These are phyloP conservation scores for Boletus eberwhitei DNA, from an alignment of 768 basidiomycete genomes.

Conservation along the genomic window DNA sequence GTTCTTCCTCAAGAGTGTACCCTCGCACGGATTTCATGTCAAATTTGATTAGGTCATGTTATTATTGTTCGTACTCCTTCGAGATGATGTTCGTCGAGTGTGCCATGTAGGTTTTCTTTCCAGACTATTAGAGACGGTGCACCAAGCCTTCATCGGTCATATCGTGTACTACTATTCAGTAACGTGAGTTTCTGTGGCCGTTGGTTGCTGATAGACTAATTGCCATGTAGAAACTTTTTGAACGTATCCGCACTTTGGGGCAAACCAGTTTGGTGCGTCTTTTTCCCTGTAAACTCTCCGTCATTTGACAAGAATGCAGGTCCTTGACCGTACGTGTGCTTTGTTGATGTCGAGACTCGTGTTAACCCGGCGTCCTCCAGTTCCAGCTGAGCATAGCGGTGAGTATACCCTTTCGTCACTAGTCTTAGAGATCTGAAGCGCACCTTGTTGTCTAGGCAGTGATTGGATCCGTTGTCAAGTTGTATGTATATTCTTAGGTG, in stretches of 20 bases:
- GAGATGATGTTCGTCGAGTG: background rate
- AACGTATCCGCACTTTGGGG: slow-evolving; percentile 32
- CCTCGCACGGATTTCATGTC: background rate
- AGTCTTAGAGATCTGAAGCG: background rate
- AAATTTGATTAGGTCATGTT: slow-evolving; percentile 26
- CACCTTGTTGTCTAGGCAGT: slow-evolving; percentile 37
- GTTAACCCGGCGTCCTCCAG: slow-evolving; percentile 21
- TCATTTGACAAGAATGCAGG: slow-evolving; percentile 34
- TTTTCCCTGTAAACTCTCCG: background rate
- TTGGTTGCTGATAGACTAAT: slow-evolving; percentile 1
- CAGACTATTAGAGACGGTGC: slow-evolving; percentile 46
- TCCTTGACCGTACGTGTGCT: slow-evolving; percentile 42
- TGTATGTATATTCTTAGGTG: slow-evolving; percentile 34
- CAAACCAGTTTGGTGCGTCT: slow-evolving; percentile 40
- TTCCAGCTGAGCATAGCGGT: slow-evolving; percentile 43
- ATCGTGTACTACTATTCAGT: slow-evolving; percentile 52
- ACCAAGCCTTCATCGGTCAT: slow-evolving; percentile 52
- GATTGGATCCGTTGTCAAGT: slow-evolving; percentile 53
- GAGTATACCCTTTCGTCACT: slow-evolving; percentile 9
- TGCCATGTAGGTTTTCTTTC: background rate
- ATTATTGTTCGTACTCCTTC: slow-evolving; percentile 30
- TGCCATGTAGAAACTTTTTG: slow-evolving; percentile 38
- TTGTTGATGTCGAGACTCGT: slow-evolving; percentile 1
- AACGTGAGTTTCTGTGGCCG: slow-evolving; percentile 37
- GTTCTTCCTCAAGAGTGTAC: slow-evolving; percentile 22